Base-by-base conservation (phyloP, 1,139 yeast species). In the Candida freyschussii region DNA sequence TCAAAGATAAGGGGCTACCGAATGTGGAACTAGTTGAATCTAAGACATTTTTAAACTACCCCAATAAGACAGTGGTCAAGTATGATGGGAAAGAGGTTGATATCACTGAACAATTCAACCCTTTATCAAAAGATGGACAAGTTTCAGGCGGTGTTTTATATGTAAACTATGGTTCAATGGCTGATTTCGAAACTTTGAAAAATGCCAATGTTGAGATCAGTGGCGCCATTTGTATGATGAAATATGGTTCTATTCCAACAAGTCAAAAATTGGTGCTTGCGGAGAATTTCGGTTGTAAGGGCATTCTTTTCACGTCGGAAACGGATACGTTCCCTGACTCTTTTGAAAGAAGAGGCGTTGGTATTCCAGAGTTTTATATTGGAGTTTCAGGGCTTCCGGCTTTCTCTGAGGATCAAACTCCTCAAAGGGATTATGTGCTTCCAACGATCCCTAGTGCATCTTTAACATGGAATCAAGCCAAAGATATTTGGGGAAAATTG, bases 351-450 rank as follows among this genome's bases (percentile, higher is more conserved):
- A 70, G 69, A 17, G 69, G 83, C 37, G 83, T 82, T 3, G 94
- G 81, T 0, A 63, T 78, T 23, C 65, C 81, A 0, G 76, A 84
- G 37, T 62, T 65, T 38, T 71, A 75, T 37, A 76, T 93, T 0
- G 97, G 97, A 3, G 94, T 86, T 54, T 72, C 85, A 3, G 57
- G 84, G 15, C 71, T 82, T 2, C 94, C 95, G 0, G 95, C 93
- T 0, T 79, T 84, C 80, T 64, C 81, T 1, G 62, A 79, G 3
- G 27, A 18, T n/a, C 60, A 63, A n/a, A 41, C 52, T 14, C 41
- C 49, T 10, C 41, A 55, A 12, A 45, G 53, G 13, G 63, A 71
- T 19, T 74, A 86, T 0, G 60, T 60, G 12, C 63, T 72, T 26
- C 65, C 95, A 0, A 69, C 72, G 21, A 73, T 91, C 5, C 95